Base-by-base conservation (phyloP, 441 rosid species). In the Croton setiger region DNA sequence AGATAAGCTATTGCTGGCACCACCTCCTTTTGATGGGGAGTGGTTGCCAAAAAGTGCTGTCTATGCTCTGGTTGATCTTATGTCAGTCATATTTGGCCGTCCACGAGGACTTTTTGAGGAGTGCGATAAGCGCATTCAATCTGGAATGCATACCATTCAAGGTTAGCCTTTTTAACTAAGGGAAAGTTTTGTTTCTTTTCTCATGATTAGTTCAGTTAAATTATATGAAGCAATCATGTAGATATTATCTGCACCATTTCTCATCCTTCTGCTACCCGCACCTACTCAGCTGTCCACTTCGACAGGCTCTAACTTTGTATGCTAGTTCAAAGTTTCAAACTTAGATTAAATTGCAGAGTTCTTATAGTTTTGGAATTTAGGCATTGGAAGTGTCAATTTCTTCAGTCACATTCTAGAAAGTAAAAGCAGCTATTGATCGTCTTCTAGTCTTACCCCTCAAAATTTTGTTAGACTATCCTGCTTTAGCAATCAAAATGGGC, bases 1-100 rank as follows among this genome's bases (percentile, higher is more conserved):
- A 60, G 93, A 92, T 75, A 88, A 75, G 82, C 88, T 95, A 71
- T 67, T 88, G 62, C 87, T 95, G 55, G 96, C 99, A 62, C 93
- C 91, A 33, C 78, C 88, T 72, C 99, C 98, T 47, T 79, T 95
- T 47, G 86, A 92, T 80, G 99, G 99, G 67, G 93, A 92, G 73
- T 95, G 97, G 99, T 81, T 95, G 49, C 99, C 98, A 7, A 90
- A 90, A 81, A 83, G 80, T 80, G 99, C 99, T 67, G 87, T 92
- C 39, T 83, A 79, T 83, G 94, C 97, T 44, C 85, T 95, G 66
- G 89, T 95, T 71, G 94, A 95, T 78, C 99, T 95, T 62, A 92
- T 92, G 94, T 86, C 84, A 36, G 91, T 88, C 72, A 82, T 88
- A 72, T 77, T 89, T 44, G 94, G 94, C 66, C 99, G 99, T 72